Conservation (phyloP, 306 rosid species). For the Gillenia trifoliata region DNA sequence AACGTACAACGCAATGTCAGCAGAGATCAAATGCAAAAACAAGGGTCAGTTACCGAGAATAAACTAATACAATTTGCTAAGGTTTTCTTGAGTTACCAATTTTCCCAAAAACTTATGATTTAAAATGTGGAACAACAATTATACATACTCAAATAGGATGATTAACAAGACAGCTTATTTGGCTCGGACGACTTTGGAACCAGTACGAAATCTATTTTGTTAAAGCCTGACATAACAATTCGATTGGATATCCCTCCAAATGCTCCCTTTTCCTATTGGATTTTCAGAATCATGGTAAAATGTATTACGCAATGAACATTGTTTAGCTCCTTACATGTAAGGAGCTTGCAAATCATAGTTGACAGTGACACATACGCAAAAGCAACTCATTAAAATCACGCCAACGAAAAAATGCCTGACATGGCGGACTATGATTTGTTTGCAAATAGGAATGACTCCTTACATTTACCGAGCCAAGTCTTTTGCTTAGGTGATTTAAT, state of each 20-base stretch:
- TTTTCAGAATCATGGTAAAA: background rate
- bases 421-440: no score
- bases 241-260: background rate
- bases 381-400: no score
- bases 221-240: background rate
- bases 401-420: no score
- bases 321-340: no score
- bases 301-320: background rate
- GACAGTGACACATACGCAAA: no score
- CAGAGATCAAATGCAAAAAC: background rate
- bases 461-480: no score
- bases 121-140: background rate
- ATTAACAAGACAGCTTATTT: background rate
- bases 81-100: background rate
- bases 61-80: background rate
- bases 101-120: background rate
- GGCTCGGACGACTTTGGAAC: background rate
- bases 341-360: no score
- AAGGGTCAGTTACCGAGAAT: background rate
- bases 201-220: background rate
- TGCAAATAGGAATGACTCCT: no score
- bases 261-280: background rate
- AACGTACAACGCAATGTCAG: conserved; percentile 12
- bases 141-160: background rate
- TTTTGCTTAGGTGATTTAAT: background rate